Conservation (phyloP, 2,329 filamentous ascomycete species). For the Orbilia javanica region DNA sequence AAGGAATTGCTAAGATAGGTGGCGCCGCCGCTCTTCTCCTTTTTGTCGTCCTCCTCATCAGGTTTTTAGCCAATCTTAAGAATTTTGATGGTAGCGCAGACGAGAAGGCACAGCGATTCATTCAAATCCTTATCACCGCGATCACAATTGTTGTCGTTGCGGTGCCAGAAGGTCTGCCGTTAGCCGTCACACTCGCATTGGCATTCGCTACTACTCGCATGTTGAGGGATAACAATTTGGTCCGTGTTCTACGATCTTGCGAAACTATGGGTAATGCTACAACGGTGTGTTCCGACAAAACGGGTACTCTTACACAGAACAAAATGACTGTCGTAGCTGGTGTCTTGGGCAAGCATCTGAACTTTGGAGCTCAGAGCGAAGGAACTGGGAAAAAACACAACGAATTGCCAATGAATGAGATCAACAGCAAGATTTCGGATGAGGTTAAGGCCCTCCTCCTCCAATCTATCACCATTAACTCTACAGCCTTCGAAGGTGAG, state of each 20-base stretch:
- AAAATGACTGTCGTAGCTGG: conserved; percentile 67
- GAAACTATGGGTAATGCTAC: conserved; percentile 80
- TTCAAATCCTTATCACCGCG: conserved; percentile 66
- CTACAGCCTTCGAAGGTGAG: conserved; percentile 77
- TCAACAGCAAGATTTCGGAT: conserved; percentile 69
- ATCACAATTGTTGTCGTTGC: conserved; percentile 67
- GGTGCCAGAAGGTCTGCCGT: conserved; percentile 66
- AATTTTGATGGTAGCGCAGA: conserved; percentile 60
- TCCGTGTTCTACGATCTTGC: conserved; percentile 76
- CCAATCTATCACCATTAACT: conserved; percentile 77
- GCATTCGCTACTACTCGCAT: conserved; percentile 77
- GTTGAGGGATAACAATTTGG: conserved; percentile 78
- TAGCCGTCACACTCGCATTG: conserved; percentile 77
- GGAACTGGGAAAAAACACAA: conserved; percentile 63
- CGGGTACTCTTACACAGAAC: conserved; percentile 77
- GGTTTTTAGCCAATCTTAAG: conserved; percentile 64
- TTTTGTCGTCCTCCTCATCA: conserved; percentile 65
- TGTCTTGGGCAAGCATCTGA: conserved; percentile 63
- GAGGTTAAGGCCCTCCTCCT: conserved; percentile 72
- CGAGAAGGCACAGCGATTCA: conserved; percentile 64
- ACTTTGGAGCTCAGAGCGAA: conserved; percentile 61
- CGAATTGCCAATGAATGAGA: conserved; percentile 70
- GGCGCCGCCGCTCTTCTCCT: conserved; percentile 64
- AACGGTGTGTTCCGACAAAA: conserved; percentile 84
- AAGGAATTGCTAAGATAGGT: conserved; percentile 70